A percentile compares a stretch with the other conserved stretches of the same genome.
These are phyloP conservation scores for Boletus coccyginus DNA, from an alignment of 768 basidiomycete species.

Conservation along the genomic window DNA sequence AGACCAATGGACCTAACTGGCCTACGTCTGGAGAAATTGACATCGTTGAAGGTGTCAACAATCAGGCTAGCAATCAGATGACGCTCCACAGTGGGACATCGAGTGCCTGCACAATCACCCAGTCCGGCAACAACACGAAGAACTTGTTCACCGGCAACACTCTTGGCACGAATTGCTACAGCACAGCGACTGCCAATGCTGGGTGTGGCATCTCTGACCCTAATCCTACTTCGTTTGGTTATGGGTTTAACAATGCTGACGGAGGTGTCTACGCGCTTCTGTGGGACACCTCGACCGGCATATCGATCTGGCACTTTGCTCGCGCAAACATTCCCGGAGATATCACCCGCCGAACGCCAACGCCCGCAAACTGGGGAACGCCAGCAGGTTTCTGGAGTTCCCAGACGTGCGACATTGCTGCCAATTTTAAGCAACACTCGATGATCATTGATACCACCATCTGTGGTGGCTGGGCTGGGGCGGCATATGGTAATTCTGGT, in stretches of 20 bases:
- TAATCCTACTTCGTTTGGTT: slow-evolving; percentile 41
- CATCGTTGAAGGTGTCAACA: slow-evolving; percentile 70
- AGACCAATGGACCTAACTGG: slow-evolving; percentile 52
- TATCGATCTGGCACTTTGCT: slow-evolving; percentile 56
- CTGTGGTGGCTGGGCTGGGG: slow-evolving; percentile 31
- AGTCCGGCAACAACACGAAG: slow-evolving; percentile 8
- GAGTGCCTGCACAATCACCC: slow-evolving; percentile 34
- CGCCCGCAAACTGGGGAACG: slow-evolving; percentile 49
- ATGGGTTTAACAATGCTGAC: slow-evolving; percentile 30
- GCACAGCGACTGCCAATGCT: slow-evolving; percentile 37
- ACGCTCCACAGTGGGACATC: slow-evolving; percentile 57
- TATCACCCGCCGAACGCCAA: slow-evolving; percentile 42
- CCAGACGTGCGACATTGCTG: slow-evolving; percentile 43
- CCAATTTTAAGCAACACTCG: slow-evolving; percentile 52
- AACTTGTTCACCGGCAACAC: slow-evolving; percentile 19
- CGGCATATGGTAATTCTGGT: slow-evolving; percentile 26
- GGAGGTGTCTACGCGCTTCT: slow-evolving; percentile 58
- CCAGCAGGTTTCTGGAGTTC: slow-evolving; percentile 54
- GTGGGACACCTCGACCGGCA: slow-evolving; percentile 47
- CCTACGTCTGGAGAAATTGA: slow-evolving; percentile 63
- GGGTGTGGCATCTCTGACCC: slow-evolving; percentile 52
- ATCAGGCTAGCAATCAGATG: slow-evolving; percentile 55
- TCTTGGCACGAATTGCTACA: slow-evolving; percentile 38
- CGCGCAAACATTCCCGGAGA: slow-evolving; percentile 51
- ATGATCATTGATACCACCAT: slow-evolving; percentile 41